Evolutionary conservation across 208 protist species (phyloP).

Genomic region (Crithidia expoeki): DNA sequence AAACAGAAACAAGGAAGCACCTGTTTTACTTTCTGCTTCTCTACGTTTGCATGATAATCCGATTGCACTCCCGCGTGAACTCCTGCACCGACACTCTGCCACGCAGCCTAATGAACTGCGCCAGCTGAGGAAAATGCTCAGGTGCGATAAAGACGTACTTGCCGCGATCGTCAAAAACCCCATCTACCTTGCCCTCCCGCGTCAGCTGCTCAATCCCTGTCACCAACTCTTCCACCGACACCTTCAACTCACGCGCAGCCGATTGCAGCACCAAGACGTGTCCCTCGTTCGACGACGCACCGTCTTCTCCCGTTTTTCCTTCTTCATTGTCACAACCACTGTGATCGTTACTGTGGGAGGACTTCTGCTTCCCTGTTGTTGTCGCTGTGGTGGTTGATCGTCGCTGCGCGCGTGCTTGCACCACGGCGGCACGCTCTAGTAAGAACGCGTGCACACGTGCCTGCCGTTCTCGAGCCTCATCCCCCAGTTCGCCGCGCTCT

Average conservation of each 20-base stretch:
- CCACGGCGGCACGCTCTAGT: conserved; percentile 28
- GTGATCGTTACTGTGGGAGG: too few relatives aligned
- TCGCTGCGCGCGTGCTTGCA: conserved; percentile 31
- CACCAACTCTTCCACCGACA: conserved; percentile 67
- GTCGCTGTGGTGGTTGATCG: neutral
- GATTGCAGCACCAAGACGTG: conserved; percentile 71
- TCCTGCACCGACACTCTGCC: conserved; percentile 73
- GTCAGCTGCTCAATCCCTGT: conserved; percentile 62
- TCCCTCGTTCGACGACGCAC: neutral
- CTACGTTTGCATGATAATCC: conserved; percentile 49
- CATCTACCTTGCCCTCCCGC: conserved; percentile 43
- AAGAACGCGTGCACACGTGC: conserved; percentile 41
- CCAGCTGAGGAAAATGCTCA: conserved; percentile 53
- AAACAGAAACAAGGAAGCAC: too few relatives aligned
- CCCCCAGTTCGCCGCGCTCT: conserved; percentile 68
- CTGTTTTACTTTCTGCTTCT: neutral
- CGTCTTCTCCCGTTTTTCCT: neutral
- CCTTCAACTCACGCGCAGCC: conserved; percentile 48
- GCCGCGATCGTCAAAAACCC: conserved; percentile 86
- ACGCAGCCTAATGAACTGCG: conserved; percentile 60
- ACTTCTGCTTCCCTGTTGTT: too few relatives aligned
- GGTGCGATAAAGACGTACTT: conserved; percentile 74
- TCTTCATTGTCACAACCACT: too few relatives aligned
- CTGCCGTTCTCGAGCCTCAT: conserved; percentile 45
- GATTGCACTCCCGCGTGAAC: conserved; percentile 76